Base-by-base conservation (phyloP, 2,329 filamentous ascomycete genomes). In the Torrubiella hemipterigena region DNA sequence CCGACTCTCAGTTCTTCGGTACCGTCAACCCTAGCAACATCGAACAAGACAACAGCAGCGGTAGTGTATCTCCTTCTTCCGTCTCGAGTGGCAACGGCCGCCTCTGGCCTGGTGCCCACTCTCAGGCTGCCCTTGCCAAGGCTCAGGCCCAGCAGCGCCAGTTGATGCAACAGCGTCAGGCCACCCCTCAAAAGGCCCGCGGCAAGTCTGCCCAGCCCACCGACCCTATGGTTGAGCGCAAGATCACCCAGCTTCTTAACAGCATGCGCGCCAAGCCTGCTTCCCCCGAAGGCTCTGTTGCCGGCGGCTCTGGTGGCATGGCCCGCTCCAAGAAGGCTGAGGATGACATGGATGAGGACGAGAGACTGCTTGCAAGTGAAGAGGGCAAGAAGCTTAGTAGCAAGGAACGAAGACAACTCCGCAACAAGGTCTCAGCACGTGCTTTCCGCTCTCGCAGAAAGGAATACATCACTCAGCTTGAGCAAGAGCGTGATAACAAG, bases 311-410 rank as follows among this genome's bases (percentile, higher is more conserved):
- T n/a, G 66, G 75, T 34, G 79, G 84, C 51, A 71, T 85, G 44
- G 67, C 79, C 30, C 79, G 78, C 40, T 60, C 73, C 40, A 87
- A 79, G 69, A 96, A 96, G 68, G 86, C 95, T 27, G 87, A 96
- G 48, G 87, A 95, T 39, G 89, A 96, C 32, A 96, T 98, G 89
- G 91, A 98, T 46, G 89, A 95, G 55, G 91, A 96, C 47, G 91
- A 96, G 67, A 73, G 84, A 43, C 67, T 95, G 8, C 67, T 95
- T 15, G 85, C 85, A n/a, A 95, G 86, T 38, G 91, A 98, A 49
- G 89, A 95, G 60, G 91, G 89, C 48, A 98, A 98, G 77, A 95
- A 95, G 66, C 72, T 98, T n/a, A 91, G 79, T 59, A 93, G 85
- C 67, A 96, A 96, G 63, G 87, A 96, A 60, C 79, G 91, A 38